Evolutionary conservation across 345 rosid species (phyloP).

Genomic region (Eucalyptus virginea): DNA sequence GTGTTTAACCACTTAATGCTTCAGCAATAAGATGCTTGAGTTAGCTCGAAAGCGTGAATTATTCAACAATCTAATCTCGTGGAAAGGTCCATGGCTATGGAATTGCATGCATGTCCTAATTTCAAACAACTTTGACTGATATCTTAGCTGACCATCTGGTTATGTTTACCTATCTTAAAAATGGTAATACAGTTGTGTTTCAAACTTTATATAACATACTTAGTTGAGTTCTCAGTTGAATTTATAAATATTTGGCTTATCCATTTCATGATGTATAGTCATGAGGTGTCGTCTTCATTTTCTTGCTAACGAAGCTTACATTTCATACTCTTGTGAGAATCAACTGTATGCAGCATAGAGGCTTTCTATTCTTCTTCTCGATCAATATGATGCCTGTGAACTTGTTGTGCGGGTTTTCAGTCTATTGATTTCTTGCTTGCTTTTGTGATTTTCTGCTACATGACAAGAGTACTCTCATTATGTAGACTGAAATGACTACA

Average conservation of each 20-base stretch:
- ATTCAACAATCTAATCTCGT: not conserved
- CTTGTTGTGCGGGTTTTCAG: not conserved
- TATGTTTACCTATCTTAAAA: not conserved
- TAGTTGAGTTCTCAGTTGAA: not conserved
- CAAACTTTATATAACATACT: not conserved
- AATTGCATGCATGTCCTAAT: not conserved
- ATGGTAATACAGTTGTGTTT: not conserved
- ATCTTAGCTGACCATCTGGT: not conserved
- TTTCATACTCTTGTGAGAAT: not conserved
- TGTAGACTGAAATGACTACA: conserved; percentile 97
- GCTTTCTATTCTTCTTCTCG: not conserved
- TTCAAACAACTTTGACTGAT: not conserved
- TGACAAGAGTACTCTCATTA: not conserved
- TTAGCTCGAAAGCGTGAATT: not conserved
- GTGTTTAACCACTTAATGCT: not conserved
- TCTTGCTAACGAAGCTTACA: not conserved
- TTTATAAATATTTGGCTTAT: not conserved
- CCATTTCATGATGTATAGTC: not conserved
- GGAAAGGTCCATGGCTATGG: not conserved
- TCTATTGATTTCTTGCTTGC: not conserved
- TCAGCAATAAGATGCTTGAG: not conserved
- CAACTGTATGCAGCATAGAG: not conserved
- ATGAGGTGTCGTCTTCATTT: not conserved
- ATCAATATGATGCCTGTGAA: not conserved
- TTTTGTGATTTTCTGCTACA: not conserved